Percentiles rank a stretch among this genome's conserved stretches.
Conservation (phyloP, 169 alveolate species). For the Eimeria acervulina region DNA sequence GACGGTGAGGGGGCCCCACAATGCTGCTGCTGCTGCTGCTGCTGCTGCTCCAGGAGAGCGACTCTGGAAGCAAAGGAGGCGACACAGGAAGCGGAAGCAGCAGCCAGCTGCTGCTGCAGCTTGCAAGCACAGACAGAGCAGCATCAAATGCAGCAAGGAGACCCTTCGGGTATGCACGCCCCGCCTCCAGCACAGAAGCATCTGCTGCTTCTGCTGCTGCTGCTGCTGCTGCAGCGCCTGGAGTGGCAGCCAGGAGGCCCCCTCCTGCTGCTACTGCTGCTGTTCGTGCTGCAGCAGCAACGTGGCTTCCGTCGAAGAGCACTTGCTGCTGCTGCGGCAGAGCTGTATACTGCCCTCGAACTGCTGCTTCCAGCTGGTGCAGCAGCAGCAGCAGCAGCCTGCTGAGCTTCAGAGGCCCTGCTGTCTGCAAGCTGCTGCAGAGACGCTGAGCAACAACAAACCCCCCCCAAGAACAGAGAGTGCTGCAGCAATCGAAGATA, state of each 20-base stretch:
- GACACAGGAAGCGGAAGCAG: constrained; percentile 53
- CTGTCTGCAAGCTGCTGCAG: constrained; percentile 18
- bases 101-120: constrained; percentile 66
- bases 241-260: background rate
- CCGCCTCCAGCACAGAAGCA: constrained; percentile 16
- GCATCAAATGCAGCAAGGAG: constrained; percentile 68
- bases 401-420: background rate
- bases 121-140: constrained; percentile 19
- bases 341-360: constrained; percentile 79
- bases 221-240: constrained; percentile 23
- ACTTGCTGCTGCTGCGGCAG: constrained; percentile 77
- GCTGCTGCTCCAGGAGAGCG: constrained; percentile 9
- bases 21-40: constrained; percentile 41
- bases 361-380: constrained; percentile 78
- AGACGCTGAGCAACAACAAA: constrained; percentile 65
- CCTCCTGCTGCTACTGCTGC: constrained; percentile 54
- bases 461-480: constrained; percentile 58
- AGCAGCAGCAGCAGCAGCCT: constrained; percentile 79
- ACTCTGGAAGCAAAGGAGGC: constrained; percentile 48
- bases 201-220: constrained; percentile 32
- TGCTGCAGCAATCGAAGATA: constrained; percentile 26
- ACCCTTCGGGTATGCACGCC: constrained; percentile 61
- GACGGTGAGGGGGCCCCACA: background rate
- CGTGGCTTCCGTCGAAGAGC: background rate
- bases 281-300: constrained; percentile 17